phyloP scores from a whole-genome alignment of 2,329 filamentous ascomycete species.

The Aspergillus fischeri region DNA sequence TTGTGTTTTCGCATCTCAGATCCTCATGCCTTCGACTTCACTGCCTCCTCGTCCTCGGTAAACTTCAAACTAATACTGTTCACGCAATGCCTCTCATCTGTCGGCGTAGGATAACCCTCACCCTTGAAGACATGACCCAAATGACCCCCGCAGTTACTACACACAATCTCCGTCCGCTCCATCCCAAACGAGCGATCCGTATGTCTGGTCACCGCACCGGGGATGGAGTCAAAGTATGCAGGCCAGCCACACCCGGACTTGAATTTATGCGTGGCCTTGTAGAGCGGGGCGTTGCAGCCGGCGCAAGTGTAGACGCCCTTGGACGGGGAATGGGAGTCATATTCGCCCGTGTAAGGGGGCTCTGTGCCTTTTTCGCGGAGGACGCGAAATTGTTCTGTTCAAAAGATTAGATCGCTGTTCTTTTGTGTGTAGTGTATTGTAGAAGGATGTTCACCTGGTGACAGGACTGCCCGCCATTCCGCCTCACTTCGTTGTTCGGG shows the following conservation, averaged over 20 bases:
- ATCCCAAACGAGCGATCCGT: conserved; percentile 76
- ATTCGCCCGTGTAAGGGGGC: conserved; percentile 71
- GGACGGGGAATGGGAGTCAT: conserved; percentile 77
- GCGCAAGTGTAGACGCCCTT: conserved; percentile 82
- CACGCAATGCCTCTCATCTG: conserved; percentile 94
- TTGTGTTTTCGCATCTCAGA: not conserved
- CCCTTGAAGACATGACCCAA: conserved; percentile 90
- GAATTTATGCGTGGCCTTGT: conserved; percentile 93
- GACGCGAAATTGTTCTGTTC: conserved; percentile 86
- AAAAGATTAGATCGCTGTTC: not conserved
- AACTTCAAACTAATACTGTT: conserved; percentile 92
- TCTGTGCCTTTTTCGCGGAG: conserved; percentile 92
- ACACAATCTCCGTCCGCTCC: conserved; percentile 87
- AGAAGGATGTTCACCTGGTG: conserved; percentile 51
- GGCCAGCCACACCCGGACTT: conserved; percentile 96
- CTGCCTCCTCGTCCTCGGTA: conserved; percentile 55
- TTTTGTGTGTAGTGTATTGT: conserved; percentile 30
- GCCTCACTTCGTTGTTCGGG: conserved; percentile 76
- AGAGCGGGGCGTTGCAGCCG: conserved; percentile 80
- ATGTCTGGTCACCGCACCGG: conserved; percentile 80
- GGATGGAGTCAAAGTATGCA: conserved; percentile 93
- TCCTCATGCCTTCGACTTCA: conserved; percentile 27
- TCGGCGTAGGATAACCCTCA: conserved; percentile 77
- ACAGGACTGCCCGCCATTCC: conserved; percentile 87
- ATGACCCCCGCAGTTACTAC: conserved; percentile 89